phyloP scores from a whole-genome alignment of 2,329 filamentous ascomycete genomes.

The Hymenotorrendiella dingleyae region DNA sequence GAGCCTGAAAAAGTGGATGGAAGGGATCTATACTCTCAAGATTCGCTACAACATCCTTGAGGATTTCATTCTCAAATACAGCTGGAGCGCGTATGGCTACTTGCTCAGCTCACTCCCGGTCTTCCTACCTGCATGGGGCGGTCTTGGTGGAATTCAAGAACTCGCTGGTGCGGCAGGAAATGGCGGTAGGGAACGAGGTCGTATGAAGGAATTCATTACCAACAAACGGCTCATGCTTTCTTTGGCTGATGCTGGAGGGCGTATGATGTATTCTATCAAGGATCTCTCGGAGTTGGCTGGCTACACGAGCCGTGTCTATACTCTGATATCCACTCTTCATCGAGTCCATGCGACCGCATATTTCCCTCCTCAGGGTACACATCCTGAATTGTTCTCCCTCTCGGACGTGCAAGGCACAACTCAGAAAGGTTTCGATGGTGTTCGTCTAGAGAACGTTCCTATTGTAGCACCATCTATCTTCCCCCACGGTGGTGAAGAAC shows the following conservation, averaged over 20 bases:
- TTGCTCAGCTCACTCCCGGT: constrained; percentile 87
- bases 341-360: constrained; percentile 90
- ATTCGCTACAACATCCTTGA: constrained; percentile 98
- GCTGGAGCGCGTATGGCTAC: constrained; percentile 97
- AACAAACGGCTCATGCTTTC: constrained; percentile 98
- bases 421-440: constrained; percentile 90
- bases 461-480: constrained; percentile 84
- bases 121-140: constrained; percentile 91
- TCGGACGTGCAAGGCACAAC: constrained; percentile 90
- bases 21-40: constrained; percentile 94
- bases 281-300: constrained; percentile 93
- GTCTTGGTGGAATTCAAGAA: constrained; percentile 68
- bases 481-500: constrained; percentile 85
- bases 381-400: constrained; percentile 78
- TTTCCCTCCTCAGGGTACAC: constrained; percentile 57
- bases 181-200: constrained; percentile 65
- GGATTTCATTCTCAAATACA: constrained; percentile 96
- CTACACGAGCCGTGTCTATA: constrained; percentile 94
- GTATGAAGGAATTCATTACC: constrained; percentile 98
- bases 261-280: constrained; percentile 99
- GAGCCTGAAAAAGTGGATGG: constrained; percentile 94
- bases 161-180: constrained; percentile 45
- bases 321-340: constrained; percentile 88
- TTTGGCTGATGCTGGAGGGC: constrained; percentile 86
- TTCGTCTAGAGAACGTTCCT: constrained; percentile 88